Evolutionary conservation across 2,329 filamentous ascomycete species (phyloP).

Genomic region (Colletotrichum orchidophilum): DNA sequence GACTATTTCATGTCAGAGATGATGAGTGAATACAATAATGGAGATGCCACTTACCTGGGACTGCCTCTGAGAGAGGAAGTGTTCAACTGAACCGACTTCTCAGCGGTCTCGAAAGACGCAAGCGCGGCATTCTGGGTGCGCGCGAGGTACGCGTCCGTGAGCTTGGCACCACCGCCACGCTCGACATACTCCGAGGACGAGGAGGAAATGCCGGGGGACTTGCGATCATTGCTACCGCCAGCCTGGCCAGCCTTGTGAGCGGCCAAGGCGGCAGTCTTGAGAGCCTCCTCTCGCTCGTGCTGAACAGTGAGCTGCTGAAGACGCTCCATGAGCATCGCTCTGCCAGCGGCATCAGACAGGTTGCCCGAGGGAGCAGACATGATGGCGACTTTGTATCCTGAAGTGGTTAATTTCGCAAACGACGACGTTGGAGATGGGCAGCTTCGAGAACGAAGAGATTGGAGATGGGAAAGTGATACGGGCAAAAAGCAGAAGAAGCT

Average conservation of each 20-base stretch:
- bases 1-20: not conserved
- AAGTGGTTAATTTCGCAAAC: not conserved
- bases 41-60: not conserved
- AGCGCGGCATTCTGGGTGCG: not conserved
- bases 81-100: not conserved
- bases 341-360: not conserved
- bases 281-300: slow-evolving; percentile 22
- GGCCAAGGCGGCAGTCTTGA: not conserved
- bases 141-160: not conserved
- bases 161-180: slow-evolving; percentile 14
- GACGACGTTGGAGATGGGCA: not conserved
- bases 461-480: not conserved
- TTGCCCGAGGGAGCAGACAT: slow-evolving; percentile 18
- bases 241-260: not conserved
- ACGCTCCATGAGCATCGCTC: slow-evolving; percentile 20
- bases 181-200: slow-evolving; percentile 15
- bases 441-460: not conserved
- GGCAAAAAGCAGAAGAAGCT: not conserved
- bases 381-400: not conserved
- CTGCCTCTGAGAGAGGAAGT: slow-evolving; percentile 21
- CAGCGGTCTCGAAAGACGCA: not conserved
- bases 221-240: not conserved
- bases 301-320: slow-evolving; percentile 18
- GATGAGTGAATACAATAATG: not conserved
- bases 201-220: slow-evolving; percentile 8